Percentiles rank a stretch among this genome's conserved stretches.
Evolutionary conservation across 2,329 filamentous ascomycete species (phyloP).

Genomic region (Gaeumannomyces tritici): DNA sequence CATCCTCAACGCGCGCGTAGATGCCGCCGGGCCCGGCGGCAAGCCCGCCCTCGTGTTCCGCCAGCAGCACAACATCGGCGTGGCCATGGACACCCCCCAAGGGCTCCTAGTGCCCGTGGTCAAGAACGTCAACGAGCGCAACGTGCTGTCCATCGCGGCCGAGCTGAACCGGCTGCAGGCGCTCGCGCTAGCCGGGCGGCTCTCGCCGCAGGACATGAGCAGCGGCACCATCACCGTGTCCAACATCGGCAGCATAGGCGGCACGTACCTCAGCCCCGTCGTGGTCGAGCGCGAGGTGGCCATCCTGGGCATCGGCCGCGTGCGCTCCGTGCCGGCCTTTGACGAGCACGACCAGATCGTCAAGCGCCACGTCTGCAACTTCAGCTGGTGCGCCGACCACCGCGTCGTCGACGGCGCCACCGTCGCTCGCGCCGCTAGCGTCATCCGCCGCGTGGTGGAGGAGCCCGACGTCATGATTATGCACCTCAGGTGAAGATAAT

Average conservation of each 20-base stretch:
- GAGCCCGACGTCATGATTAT: slow-evolving; percentile 81
- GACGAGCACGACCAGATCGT: slow-evolving; percentile 49
- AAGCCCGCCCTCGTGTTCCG: slow-evolving; percentile 73
- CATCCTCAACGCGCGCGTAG: slow-evolving; percentile 77
- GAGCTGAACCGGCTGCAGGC: slow-evolving; percentile 67
- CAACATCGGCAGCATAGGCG: slow-evolving; percentile 92
- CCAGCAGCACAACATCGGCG: slow-evolving; percentile 83
- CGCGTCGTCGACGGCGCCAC: slow-evolving; percentile 90
- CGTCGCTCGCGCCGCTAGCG: slow-evolving; percentile 81
- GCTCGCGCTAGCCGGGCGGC: slow-evolving; percentile 64
- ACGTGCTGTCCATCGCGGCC: slow-evolving; percentile 66
- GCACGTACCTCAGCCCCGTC: slow-evolving; percentile 83
- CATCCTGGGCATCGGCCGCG: slow-evolving; percentile 80
- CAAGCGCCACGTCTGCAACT: slow-evolving; percentile 72
- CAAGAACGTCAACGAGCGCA: slow-evolving; percentile 68
- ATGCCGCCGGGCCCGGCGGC: slow-evolving; percentile 36
- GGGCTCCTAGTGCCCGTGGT: slow-evolving; percentile 90
- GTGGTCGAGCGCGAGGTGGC: slow-evolving; percentile 86
- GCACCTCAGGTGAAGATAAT: slow-evolving; percentile 54
- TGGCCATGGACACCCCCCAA: slow-evolving; percentile 87
- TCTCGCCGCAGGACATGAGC: slow-evolving; percentile 64
- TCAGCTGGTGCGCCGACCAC: slow-evolving; percentile 96
- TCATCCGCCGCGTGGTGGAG: slow-evolving; percentile 70
- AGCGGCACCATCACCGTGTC: slow-evolving; percentile 92
- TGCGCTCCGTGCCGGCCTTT: slow-evolving; percentile 76